These are phyloP conservation scores for Fraxinus sp. DNA, from an alignment of 305 asterid genomes.

Conservation along the genomic window DNA sequence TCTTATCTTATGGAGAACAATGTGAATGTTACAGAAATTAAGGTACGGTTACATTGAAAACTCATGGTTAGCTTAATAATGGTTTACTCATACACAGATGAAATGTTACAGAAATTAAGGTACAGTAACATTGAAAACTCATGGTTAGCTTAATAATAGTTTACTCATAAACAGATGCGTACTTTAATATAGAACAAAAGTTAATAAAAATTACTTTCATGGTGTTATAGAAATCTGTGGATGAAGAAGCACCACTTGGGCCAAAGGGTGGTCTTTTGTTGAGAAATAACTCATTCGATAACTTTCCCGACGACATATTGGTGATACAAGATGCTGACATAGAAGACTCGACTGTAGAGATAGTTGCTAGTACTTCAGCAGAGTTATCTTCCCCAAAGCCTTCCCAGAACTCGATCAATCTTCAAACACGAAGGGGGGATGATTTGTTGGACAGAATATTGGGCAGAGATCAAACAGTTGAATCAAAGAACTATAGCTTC, in stretches of 20 bases:
- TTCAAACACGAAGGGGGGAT: conserved; percentile 51
- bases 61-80: background rate
- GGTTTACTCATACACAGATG: no score
- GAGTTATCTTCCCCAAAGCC: conserved; percentile 20
- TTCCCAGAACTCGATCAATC: conserved; percentile 37
- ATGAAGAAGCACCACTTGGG: conserved; percentile 49
- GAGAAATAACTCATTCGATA: conserved; percentile 59
- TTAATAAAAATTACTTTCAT: background rate
- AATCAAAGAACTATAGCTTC: conserved; percentile 8
- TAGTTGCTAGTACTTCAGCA: conserved; percentile 6
- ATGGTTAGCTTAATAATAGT: background rate
- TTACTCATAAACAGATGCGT: background rate
- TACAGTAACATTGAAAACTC: conserved; percentile 19
- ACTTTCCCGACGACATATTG: conserved; percentile 41
- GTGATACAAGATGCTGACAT: conserved; percentile 34
- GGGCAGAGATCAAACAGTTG: conserved; percentile 27
- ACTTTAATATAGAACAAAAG: background rate
- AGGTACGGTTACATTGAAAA: conserved; percentile 39
- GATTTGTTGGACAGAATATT: conserved; percentile 33
- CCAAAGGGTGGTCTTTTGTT: conserved; percentile 32
- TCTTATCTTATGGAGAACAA: conserved; percentile 67
- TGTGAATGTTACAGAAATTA: conserved; percentile 64
- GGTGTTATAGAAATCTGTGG: conserved; percentile 58
- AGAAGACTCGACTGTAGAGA: conserved; percentile 25
- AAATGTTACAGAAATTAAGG: conserved; percentile 75